Percentiles rank a stretch among this genome's conserved stretches.
Conservation (phyloP, 345 rosid species). For the Conringia planisiliqua region DNA sequence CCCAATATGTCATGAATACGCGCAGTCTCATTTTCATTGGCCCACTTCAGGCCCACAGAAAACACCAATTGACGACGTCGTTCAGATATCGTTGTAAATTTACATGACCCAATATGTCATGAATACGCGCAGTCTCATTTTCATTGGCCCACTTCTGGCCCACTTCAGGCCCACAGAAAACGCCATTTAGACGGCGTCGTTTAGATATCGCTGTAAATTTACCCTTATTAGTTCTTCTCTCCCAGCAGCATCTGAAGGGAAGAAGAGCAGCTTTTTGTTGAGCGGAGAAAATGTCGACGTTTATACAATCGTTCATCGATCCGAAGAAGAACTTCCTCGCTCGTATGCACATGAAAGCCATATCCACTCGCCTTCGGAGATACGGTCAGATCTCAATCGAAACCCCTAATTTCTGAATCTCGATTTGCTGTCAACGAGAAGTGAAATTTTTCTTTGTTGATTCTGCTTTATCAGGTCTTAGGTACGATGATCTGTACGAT, state of each 20-base stretch:
- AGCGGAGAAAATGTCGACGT: slow-evolving; percentile 17
- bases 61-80: neutral
- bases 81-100: neutral
- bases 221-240: neutral
- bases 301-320: slow-evolving; percentile 30
- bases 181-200: neutral
- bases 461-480: slow-evolving; percentile 49
- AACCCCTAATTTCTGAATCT: slow-evolving; percentile 26
- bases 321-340: slow-evolving; percentile 38
- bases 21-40: neutral
- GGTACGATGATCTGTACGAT: slow-evolving; percentile 91
- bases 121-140: neutral
- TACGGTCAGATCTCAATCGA: slow-evolving; percentile 31
- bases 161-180: slow-evolving; percentile 6
- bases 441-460: neutral
- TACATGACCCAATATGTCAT: neutral
- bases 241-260: neutral
- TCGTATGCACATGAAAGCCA: slow-evolving; percentile 34
- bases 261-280: neutral
- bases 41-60: slow-evolving; percentile 14
- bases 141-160: neutral
- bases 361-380: slow-evolving; percentile 33
- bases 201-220: neutral
- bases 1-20: too few relatives aligned
- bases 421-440: neutral